A percentile compares a stretch with the other conserved stretches of the same genome.
Conservation (phyloP, 2,329 filamentous ascomycete species). For the Cordyceps cateniannulata region DNA sequence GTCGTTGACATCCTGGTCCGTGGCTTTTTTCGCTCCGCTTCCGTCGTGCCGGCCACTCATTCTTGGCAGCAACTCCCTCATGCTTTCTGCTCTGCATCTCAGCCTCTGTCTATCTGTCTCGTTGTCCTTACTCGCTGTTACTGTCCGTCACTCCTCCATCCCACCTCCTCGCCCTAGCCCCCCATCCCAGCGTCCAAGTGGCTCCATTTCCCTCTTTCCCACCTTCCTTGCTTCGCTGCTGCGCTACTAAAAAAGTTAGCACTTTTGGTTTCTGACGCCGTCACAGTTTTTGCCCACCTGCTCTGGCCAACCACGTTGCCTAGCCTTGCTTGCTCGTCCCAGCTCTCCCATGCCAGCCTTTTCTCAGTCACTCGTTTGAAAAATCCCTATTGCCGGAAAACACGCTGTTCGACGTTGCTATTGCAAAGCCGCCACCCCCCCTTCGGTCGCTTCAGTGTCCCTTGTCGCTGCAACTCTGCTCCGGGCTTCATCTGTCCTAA, state of each 20-base stretch:
- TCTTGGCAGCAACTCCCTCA: background rate
- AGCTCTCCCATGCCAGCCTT: slow-evolving; percentile 4
- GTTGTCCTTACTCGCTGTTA: background rate
- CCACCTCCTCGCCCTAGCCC: background rate
- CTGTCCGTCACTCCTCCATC: background rate
- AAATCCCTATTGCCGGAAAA: slow-evolving; percentile 7
- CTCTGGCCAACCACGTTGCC: slow-evolving; percentile 10
- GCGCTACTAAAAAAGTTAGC: slow-evolving; percentile 12
- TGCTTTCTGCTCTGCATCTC: background rate
- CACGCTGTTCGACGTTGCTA: slow-evolving; percentile 7
- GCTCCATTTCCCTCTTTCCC: background rate
- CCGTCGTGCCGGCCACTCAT: background rate
- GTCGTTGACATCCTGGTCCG: slow-evolving; percentile 3
- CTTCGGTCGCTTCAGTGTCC: background rate
- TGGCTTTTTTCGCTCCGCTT: slow-evolving; percentile 7
- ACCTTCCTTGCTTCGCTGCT: background rate
- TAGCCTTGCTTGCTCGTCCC: slow-evolving; percentile 12
- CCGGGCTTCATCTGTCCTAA: background rate
- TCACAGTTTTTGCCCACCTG: slow-evolving; percentile 11
- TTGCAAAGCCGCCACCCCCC: background rate
- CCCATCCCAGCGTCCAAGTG: background rate
- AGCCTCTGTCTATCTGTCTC: background rate
- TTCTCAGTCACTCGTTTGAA: slow-evolving; percentile 12
- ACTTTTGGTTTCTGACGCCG: slow-evolving; percentile 10
- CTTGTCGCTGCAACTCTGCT: background rate